Base-by-base conservation (phyloP, 1,284 basidiomycete species). In the Volvariella volvacea region DNA sequence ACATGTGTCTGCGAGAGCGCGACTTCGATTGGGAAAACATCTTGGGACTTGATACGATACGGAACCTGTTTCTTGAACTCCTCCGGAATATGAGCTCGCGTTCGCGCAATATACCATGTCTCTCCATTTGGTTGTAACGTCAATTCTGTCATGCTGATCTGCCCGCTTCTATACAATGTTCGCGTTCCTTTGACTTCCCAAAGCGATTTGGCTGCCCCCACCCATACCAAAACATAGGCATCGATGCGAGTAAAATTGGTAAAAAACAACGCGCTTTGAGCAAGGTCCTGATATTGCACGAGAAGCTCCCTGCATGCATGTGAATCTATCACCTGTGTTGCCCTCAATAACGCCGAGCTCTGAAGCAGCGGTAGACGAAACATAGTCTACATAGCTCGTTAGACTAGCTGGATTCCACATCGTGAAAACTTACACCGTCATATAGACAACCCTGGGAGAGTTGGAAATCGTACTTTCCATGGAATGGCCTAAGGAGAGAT, bases 311-410 rank as follows among this genome's bases (percentile, higher is more conserved):
- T 4, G n/a, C 34, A 36, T 15, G 6, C 34, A 6, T 16, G 10
- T 34, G 28, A 2, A 28, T 48, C 16, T 33, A 36, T 7, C 15
- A 8, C 8, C 15, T 42, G 20, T 19, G 15, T 21, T 1, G 39
- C 37, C 7, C 33, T 33, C 9, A 28, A 19, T 42, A 53, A 4
- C 55, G 51, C 32, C 17, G 47, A 7, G 21, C 20, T 14, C 8
- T 28, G 43, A 15, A 70, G 58, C 15, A 75, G 54, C 7, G 73
- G 67, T 30, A 77, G 59, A 14, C 68, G 55, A 43, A 76, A 74
- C 12, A 77, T 46, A 3, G 74, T 76, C 74, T 77, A 40, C 3
- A 31, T 15, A 32, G 22, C 15, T 39, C 25, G 17, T 16, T 32
- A 47, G 2, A 8, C 19, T 40, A 12, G 45, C 16, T 36, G 34